Conservation (phyloP, 106 monocot genomes). For the Amphibolis antarctica region DNA sequence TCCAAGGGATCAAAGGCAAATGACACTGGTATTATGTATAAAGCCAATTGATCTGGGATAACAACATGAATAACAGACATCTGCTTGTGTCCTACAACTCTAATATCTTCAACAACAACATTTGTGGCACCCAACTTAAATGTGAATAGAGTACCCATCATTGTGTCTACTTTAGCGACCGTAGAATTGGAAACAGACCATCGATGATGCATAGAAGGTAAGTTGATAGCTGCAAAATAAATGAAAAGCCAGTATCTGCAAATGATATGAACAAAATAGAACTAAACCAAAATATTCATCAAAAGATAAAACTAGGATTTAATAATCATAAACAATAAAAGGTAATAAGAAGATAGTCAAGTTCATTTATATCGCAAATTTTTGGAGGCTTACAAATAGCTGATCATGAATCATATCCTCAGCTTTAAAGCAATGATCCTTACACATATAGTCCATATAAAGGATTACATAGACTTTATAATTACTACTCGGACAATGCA, state of each 20-base stretch:
- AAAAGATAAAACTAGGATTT: too few relatives aligned
- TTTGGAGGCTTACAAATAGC: too few relatives aligned
- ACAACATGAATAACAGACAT: slow-evolving; percentile 79
- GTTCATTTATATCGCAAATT: too few relatives aligned
- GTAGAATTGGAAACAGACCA: slow-evolving; percentile 67
- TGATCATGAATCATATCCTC: too few relatives aligned
- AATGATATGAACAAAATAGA: neutral
- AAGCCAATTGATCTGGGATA: slow-evolving; percentile 43
- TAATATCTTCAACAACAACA: slow-evolving; percentile 75
- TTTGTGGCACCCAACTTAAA: slow-evolving; percentile 53
- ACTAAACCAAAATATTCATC: too few relatives aligned
- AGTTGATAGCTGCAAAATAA: slow-evolving; percentile 53
- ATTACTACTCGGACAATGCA: too few relatives aligned
- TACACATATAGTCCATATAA: too few relatives aligned
- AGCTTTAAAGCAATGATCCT: too few relatives aligned
- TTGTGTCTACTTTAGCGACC: slow-evolving; percentile 50
- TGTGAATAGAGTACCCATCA: slow-evolving; percentile 41
- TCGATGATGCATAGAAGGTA: slow-evolving; percentile 71
- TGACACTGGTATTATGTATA: slow-evolving; percentile 50
- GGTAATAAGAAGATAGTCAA: too few relatives aligned
- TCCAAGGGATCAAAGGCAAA: slow-evolving; percentile 21
- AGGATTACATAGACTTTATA: too few relatives aligned
- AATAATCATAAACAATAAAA: too few relatives aligned
- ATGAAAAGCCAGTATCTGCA: neutral
- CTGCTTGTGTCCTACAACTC: slow-evolving; percentile 82